phyloP scores from a whole-genome alignment of 805 yeast species.

The Henningerozyma blattae region DNA sequence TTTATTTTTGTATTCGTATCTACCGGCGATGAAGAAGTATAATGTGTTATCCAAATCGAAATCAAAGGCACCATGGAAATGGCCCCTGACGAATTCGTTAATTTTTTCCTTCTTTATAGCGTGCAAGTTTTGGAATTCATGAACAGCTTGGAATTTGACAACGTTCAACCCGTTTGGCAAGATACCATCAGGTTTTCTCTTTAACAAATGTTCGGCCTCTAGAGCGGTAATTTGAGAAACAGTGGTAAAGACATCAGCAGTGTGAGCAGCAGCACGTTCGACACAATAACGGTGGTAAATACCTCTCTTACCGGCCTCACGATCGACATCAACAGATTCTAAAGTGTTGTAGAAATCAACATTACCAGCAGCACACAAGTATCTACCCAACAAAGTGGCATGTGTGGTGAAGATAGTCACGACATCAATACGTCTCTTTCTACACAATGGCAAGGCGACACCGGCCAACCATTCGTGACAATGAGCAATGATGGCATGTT shows the following conservation, averaged over 20 bases:
- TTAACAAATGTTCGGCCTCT: conserved; percentile 84
- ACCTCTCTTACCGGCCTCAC: conserved; percentile 96
- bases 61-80: conserved; percentile 92
- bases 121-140: conserved; percentile 94
- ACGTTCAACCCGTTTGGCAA: conserved; percentile 94
- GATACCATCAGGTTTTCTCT: conserved; percentile 96
- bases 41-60: conserved; percentile 89
- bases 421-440: conserved; percentile 84
- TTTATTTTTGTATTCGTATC: conserved; percentile 92
- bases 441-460: conserved; percentile 82
- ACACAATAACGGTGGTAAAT: conserved; percentile 94
- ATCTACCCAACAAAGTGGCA: conserved; percentile 90
- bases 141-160: conserved; percentile 92
- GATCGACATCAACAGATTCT: conserved; percentile 84
- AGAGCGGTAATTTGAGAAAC: conserved; percentile 96
- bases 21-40: conserved; percentile 92
- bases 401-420: conserved; percentile 96
- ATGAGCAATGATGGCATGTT: conserved; percentile 84
- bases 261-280: conserved; percentile 91
- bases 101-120: conserved; percentile 84
- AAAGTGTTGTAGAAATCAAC: conserved; percentile 92
- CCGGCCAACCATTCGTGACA: conserved; percentile 99
- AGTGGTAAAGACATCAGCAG: conserved; percentile 94
- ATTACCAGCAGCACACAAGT: conserved; percentile 92
- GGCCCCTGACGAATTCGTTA: conserved; percentile 91